phyloP scores from a whole-genome alignment of 2,329 filamentous ascomycete species.

The Fusarium nelsonii region DNA sequence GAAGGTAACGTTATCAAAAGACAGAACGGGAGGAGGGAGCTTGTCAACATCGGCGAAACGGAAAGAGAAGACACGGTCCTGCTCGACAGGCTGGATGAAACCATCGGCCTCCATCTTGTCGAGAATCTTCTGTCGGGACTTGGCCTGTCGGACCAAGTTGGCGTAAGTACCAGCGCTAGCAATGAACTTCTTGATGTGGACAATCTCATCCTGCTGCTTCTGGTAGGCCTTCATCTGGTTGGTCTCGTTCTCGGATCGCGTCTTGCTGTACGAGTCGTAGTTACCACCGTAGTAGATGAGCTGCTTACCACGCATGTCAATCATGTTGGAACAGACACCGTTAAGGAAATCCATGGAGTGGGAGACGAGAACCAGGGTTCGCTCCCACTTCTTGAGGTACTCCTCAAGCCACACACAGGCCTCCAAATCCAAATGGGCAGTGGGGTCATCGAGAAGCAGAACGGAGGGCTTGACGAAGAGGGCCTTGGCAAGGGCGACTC shows the following conservation, averaged over 20 bases:
- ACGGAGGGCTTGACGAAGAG: slow-evolving; percentile 98
- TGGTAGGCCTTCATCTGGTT: slow-evolving; percentile 99
- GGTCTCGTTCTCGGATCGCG: slow-evolving; percentile 89
- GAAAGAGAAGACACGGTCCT: slow-evolving; percentile 95
- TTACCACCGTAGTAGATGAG: slow-evolving; percentile 99
- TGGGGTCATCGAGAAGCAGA: slow-evolving; percentile 96
- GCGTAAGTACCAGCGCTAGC: slow-evolving; percentile 99
- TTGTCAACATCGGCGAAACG: slow-evolving; percentile 99
- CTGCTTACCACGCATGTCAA: slow-evolving; percentile 92
- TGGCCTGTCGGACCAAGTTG: slow-evolving; percentile 98
- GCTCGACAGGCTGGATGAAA: slow-evolving; percentile 90
- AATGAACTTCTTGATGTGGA: slow-evolving; percentile 99
- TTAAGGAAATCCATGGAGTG: slow-evolving; percentile 99
- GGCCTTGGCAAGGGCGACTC: slow-evolving; percentile 96
- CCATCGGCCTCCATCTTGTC: slow-evolving; percentile 99
- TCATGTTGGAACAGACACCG: slow-evolving; percentile 98
- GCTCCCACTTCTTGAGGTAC: slow-evolving; percentile 99
- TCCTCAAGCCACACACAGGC: slow-evolving; percentile 99
- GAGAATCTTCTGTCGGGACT: slow-evolving; percentile 99
- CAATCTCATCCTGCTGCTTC: slow-evolving; percentile 99
- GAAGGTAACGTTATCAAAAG: slow-evolving; percentile 97
- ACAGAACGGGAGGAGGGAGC: slow-evolving; percentile 95
- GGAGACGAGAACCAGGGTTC: slow-evolving; percentile 94
- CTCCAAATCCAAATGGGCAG: slow-evolving; percentile 98
- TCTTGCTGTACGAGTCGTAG: slow-evolving; percentile 99